These are phyloP conservation scores for Solanum chaucha DNA, from an alignment of 257 asterid species.

Conservation along the genomic window DNA sequence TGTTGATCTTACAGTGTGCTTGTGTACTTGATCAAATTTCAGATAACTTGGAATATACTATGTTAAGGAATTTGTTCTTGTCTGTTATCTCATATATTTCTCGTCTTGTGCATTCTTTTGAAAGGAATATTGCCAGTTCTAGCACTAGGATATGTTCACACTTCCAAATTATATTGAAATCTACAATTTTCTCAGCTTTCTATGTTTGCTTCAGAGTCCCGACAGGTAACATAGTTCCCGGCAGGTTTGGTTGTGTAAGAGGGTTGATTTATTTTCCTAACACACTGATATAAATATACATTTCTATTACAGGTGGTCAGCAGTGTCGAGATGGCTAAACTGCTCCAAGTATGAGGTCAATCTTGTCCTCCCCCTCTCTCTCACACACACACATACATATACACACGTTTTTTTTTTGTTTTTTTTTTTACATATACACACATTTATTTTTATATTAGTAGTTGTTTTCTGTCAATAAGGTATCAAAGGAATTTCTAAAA, in stretches of 20 bases:
- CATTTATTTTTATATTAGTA: neutral
- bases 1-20: neutral
- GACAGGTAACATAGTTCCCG: neutral
- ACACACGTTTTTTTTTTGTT: no score
- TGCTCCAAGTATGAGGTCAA: conserved; percentile 82
- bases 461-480: neutral
- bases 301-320: conserved; percentile 61
- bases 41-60: neutral
- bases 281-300: neutral
- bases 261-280: neutral
- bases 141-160: neutral
- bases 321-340: conserved; percentile 64
- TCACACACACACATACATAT: neutral
- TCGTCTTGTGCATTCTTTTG: neutral
- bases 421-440: neutral
- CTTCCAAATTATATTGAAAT: neutral
- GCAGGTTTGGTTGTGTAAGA: neutral
- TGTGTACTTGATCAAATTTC: neutral
- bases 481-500: neutral
- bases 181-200: neutral
- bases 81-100: neutral
- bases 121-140: neutral
- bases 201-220: neutral
- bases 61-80: neutral
- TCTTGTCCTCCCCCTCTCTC: neutral